Base-by-base conservation (phyloP, 805 yeast species). In the Wickerhamiella occidentalis region DNA sequence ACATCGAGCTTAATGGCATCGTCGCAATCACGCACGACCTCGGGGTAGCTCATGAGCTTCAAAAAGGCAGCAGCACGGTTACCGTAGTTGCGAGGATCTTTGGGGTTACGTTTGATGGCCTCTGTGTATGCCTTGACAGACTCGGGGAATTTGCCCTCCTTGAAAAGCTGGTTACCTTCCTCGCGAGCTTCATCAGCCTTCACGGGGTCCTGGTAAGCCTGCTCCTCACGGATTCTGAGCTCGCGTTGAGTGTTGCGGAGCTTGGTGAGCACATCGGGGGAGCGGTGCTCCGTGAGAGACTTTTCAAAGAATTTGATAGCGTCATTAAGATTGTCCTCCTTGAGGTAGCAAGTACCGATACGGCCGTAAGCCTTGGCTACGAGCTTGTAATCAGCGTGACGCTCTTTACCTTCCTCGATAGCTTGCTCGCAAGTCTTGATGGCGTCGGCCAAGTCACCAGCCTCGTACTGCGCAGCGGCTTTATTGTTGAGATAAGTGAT, bases 21-120 rank as follows among this genome's bases (percentile, higher is more conserved):
- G 61, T 90, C 85, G 72, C 96, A 87, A 69, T 92, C 99, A 59
- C 76, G 75, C 51, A 92, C 81, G 15, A 95, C 96, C 58, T 90
- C 97, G 17, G 96, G 96, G 83, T 90, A 92, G 11, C 96, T 85
- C 84, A 90, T 78, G 58, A 92, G 77, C 68, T 92, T 92, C 43
- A 95, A 81, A 64, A 83, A 76, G 1, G 95, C 95, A 36, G 98
- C 98, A 48, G 99, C 98, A 69, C 99, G 83, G 72, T 92, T 92
- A 30, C 95, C 87, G 68, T 87, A 92, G 51, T 96, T 97, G 67
- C 96, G 79, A 21, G 94, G 94, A 67, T 92, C 97, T 50, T 79
- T 79, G 51, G 99, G 99, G n/a, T 88, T 87, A 66, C 99, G 83
- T 70, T 87, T 85, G 60, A 90, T 74, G 88, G 92, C 92, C 69